Evolutionary conservation across 805 yeast species (phyloP), one percentile per base, ranked within the genome.

Genomic region (Candida krabiensis): DNA sequence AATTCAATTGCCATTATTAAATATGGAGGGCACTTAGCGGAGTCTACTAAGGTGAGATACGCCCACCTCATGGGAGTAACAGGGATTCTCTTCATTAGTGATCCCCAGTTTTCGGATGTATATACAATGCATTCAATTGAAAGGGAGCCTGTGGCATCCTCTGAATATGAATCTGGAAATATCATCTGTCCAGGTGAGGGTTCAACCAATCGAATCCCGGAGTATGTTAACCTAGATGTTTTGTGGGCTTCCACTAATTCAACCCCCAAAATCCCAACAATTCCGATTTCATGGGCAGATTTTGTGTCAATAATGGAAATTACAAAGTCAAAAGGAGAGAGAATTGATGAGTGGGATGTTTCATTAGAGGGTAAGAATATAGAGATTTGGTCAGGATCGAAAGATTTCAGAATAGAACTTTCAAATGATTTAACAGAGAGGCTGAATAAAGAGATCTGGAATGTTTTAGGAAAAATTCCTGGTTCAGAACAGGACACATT

Each of bases 401-500:
- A 55, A 1, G 50, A 52, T 19, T 56, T 49, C 5, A 39, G 42
- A 7, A 23, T 60, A 24, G 52, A 52, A n/a, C 27, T 60, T 11
- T 30, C 44, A 2, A 69, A 69, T 55, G 67, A 52, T 4, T 73
- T 79, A 7, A 66, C 68, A 2, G 63, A 68, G 40, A 58, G 79
- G 53, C 64, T 73, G 28, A 61, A 73, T 4, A 95, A 91, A 46
- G 75, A 77, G 14, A 67, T 84, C 3, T 80, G 93, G 86, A 86
- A 89, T 54, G 78, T 90, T 1, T 56, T 87, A 19, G 96, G 91
- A 2, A 75, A 81, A 30, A 77, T 90, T 16, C 71, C 74, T 23
- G 97, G 97, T 9, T 66, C 80, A 32, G 97, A 91, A 55, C 96
- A 87, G 61, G 66, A 69, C 15, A 86, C 78, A 15, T 74, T 77